Evolutionary conservation across 192 early-diverging fungal species (phyloP).

Genomic region (Coemansia sp.): DNA sequence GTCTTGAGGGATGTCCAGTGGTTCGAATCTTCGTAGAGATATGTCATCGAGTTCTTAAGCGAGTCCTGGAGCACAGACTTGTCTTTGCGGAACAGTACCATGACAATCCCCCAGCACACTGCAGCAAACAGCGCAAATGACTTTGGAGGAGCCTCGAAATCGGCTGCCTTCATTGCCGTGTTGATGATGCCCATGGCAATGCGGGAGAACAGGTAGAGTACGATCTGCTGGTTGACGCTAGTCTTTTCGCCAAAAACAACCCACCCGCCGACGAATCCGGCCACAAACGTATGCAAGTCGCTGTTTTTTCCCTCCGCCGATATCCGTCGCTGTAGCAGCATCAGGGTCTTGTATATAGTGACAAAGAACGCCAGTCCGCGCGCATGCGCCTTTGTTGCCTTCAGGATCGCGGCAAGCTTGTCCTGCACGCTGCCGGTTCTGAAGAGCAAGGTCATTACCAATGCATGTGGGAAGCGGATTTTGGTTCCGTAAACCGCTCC

Average conservation of each 20-base stretch:
- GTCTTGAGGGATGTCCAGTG: conserved; percentile 71
- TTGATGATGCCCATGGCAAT: conserved; percentile 85
- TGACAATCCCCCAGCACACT: conserved; percentile 88
- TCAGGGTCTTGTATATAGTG: conserved; percentile 90
- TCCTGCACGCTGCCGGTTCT: conserved; percentile 76
- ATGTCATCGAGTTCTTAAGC: conserved; percentile 92
- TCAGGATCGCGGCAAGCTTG: conserved; percentile 73
- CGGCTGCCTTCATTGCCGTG: conserved; percentile 67
- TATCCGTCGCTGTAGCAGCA: conserved; percentile 72
- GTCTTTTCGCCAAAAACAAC: conserved; percentile 94
- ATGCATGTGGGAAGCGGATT: conserved; percentile 93
- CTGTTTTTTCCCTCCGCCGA: conserved; percentile 70
- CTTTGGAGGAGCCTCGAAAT: conserved; percentile 71
- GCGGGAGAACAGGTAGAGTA: conserved; percentile 91
- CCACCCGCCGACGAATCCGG: conserved; percentile 89
- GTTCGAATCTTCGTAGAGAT: conserved; percentile 89
- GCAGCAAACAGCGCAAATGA: conserved; percentile 93
- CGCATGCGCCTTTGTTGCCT: conserved; percentile 86
- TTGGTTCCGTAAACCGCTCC: conserved; percentile 96
- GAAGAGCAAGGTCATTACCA: conserved; percentile 96
- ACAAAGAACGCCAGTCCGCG: conserved; percentile 88
- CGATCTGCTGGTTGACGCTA: conserved; percentile 95
- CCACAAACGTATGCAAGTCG: conserved; percentile 79
- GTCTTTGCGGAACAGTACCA: conserved; percentile 93
- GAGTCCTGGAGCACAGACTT: conserved; percentile 84